phyloP scores from a whole-genome alignment of 495 filamentous ascomycete species.

The Evernia prunastri region DNA sequence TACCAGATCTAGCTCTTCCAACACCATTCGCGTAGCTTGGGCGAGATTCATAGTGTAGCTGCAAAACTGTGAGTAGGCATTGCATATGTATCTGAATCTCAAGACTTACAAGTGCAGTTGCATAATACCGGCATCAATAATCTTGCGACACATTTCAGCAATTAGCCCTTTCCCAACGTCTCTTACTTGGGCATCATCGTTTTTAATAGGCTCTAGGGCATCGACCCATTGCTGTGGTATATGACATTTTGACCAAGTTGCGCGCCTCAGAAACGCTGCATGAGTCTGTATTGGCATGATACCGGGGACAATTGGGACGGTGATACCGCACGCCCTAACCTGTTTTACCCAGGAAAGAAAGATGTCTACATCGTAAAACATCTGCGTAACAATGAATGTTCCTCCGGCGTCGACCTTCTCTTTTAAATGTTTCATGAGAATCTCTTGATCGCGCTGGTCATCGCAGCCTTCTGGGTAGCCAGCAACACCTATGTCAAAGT shows the following conservation, averaged over 20 bases:
- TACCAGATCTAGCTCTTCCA: conserved; percentile 77
- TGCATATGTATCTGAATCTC: not conserved
- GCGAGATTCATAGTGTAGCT: conserved; percentile 99
- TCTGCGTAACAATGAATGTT: conserved; percentile 93
- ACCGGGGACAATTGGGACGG: conserved; percentile 85
- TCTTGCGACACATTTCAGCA: conserved; percentile 83
- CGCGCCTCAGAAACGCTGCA: conserved; percentile 80
- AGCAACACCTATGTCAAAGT: conserved; percentile 97
- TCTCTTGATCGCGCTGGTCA: conserved; percentile 78
- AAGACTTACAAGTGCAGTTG: conserved; percentile 78
- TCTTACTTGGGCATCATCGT: conserved; percentile 87
- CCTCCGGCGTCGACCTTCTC: conserved; percentile 96
- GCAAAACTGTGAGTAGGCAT: conserved; percentile 5
- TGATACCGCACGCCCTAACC: conserved; percentile 77
- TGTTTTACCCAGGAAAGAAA: conserved; percentile 87
- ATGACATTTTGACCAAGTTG: conserved; percentile 77
- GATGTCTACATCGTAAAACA: conserved; percentile 97
- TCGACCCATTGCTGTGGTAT: conserved; percentile 77
- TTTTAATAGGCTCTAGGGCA: conserved; percentile 86
- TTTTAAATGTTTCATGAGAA: conserved; percentile 86
- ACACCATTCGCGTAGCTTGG: conserved; percentile 84
- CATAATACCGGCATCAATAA: conserved; percentile 72
- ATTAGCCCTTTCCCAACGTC: conserved; percentile 85
- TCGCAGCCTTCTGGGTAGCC: conserved; percentile 97
- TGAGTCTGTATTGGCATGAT: conserved; percentile 99